Evolutionary conservation across 2,329 filamentous ascomycete genomes (phyloP).

Genomic region (Hypoxylon sp.): DNA sequence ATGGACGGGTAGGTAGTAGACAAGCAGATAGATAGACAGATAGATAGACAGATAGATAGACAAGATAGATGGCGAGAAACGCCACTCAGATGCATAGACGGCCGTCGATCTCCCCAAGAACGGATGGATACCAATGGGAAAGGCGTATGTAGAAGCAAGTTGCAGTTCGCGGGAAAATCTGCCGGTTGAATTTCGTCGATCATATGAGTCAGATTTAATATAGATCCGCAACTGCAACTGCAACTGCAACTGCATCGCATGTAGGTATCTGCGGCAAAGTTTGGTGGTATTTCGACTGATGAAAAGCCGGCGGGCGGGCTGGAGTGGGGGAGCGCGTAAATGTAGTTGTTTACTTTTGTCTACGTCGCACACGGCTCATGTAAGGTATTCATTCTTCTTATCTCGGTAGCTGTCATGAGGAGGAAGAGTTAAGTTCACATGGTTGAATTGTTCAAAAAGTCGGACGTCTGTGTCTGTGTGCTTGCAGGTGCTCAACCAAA

Average conservation of each 20-base stretch:
- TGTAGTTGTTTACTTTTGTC: slow-evolving; percentile 22
- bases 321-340: slow-evolving; percentile 7
- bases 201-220: slow-evolving; percentile 43
- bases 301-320: slow-evolving; percentile 16
- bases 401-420: slow-evolving; percentile 20
- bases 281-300: slow-evolving; percentile 3
- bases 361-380: slow-evolving; percentile 14
- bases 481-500: no score
- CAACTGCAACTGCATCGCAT: slow-evolving; percentile 1
- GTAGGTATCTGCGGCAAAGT: slow-evolving; percentile 5
- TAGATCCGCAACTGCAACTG: slow-evolving; percentile 32
- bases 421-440: background rate
- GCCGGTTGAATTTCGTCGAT: slow-evolving; percentile 44
- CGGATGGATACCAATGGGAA: slow-evolving; percentile 29
- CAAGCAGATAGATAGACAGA: no score
- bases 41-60: no score
- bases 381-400: slow-evolving; percentile 5
- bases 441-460: no score
- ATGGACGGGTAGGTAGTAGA: no score
- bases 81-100: no score
- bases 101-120: slow-evolving; percentile 15
- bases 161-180: slow-evolving; percentile 40
- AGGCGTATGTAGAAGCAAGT: no score
- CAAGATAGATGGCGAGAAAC: no score
- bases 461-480: no score